Evolutionary conservation across 108 stramenopile genomes (phyloP).

Genomic region (Skeletonema menzelii): DNA sequence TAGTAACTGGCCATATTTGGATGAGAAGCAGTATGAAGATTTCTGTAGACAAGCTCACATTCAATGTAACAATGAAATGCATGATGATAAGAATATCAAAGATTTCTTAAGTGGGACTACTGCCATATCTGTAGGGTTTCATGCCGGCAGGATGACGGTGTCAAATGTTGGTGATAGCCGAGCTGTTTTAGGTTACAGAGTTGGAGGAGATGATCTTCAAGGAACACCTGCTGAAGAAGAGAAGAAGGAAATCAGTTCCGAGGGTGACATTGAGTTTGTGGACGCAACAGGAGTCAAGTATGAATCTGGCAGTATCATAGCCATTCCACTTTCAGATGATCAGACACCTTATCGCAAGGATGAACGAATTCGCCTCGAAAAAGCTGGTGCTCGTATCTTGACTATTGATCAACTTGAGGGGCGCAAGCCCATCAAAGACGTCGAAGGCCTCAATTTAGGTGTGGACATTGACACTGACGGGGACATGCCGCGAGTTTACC

Average conservation of each 20-base stretch:
- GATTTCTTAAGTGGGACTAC: conserved; percentile 95
- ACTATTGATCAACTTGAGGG: conserved; percentile 84
- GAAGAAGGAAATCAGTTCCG: conserved; percentile 57
- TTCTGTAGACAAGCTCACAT: conserved; percentile 60
- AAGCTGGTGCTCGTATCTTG: conserved; percentile 72
- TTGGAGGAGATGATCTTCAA: not conserved
- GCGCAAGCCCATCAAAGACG: conserved; percentile 58
- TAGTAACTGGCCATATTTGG: conserved; percentile 42
- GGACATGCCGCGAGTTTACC: conserved; percentile 92
- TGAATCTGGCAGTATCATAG: conserved; percentile 19
- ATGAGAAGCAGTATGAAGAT: conserved; percentile 59
- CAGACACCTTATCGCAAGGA: conserved; percentile 91
- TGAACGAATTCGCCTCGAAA: conserved; percentile 73
- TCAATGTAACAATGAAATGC: conserved; percentile 72
- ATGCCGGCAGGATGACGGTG: conserved; percentile 87
- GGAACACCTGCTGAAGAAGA: conserved; percentile 49
- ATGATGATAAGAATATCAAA: conserved; percentile 64
- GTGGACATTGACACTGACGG: conserved; percentile 86
- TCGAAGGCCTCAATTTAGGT: conserved; percentile 60
- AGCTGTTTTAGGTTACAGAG: conserved; percentile 81
- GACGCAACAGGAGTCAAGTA: not conserved
- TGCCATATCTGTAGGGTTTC: conserved; percentile 82
- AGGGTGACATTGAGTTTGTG: conserved; percentile 4
- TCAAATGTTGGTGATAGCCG: conserved; percentile 97
- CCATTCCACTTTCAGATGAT: conserved; percentile 81